These are phyloP conservation scores for Calocybe gangraenosa DNA, from an alignment of 768 basidiomycete genomes.

Conservation along the genomic window DNA sequence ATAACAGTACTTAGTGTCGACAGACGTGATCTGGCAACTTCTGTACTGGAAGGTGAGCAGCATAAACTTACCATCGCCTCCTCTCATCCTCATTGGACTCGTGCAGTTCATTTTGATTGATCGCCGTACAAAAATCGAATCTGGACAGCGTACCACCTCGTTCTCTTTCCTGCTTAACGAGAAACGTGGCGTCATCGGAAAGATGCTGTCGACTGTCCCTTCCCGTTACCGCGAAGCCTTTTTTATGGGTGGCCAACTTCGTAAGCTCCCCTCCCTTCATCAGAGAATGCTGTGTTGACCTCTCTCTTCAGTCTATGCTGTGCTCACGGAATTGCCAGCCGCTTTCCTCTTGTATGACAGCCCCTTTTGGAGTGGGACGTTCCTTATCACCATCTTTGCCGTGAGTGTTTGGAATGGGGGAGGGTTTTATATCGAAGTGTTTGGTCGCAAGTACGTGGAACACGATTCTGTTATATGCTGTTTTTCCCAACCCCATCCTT, in stretches of 20 bases:
- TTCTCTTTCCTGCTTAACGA: slow-evolving; percentile 87
- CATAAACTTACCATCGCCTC: not conserved
- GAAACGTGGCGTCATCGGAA: slow-evolving; percentile 81
- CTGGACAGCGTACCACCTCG: slow-evolving; percentile 87
- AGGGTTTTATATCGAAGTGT: slow-evolving; percentile 94
- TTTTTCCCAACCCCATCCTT: slow-evolving; percentile 6
- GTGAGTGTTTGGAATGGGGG: slow-evolving; percentile 96
- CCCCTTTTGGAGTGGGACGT: slow-evolving; percentile 69
- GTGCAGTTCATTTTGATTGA: slow-evolving; percentile 88
- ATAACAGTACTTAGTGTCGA: slow-evolving; percentile 33
- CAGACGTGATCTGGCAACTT: slow-evolving; percentile 90
- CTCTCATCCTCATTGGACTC: slow-evolving; percentile 6
- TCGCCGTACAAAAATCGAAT: slow-evolving; percentile 84
- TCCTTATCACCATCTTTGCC: slow-evolving; percentile 75
- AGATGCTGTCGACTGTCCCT: slow-evolving; percentile 55
- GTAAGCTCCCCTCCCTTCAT: slow-evolving; percentile 35
- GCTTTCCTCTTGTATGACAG: slow-evolving; percentile 82
- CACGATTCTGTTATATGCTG: not conserved
- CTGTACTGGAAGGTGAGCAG: slow-evolving; percentile 82
- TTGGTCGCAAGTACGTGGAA: slow-evolving; percentile 83
- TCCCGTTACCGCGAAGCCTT: slow-evolving; percentile 58
- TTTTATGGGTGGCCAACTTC: slow-evolving; percentile 85
- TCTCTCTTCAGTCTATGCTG: slow-evolving; percentile 61
- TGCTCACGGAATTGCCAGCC: slow-evolving; percentile 84
- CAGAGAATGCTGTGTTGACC: slow-evolving; percentile 1